phyloP scores from a whole-genome alignment of 768 basidiomycete species.

The Mycena filopes region DNA sequence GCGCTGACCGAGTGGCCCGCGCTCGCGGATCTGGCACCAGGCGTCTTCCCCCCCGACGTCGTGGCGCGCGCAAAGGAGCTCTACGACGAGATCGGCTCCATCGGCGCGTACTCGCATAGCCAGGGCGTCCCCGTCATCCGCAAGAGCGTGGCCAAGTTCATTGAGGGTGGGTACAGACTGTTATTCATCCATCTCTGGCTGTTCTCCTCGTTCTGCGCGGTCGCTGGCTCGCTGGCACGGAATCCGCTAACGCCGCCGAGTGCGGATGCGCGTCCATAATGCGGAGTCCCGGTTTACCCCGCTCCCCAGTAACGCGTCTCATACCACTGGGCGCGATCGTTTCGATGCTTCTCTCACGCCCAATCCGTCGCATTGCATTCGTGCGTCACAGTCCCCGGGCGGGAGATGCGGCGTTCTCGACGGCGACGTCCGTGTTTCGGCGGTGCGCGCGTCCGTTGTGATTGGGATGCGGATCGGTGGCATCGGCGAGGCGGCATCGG shows the following conservation, averaged over 20 bases:
- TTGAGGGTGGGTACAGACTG: conserved; percentile 68
- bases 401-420: no score
- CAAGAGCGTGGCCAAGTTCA: conserved; percentile 88
- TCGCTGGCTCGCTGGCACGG: no score
- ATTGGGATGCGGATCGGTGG: no score
- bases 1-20: conserved; percentile 93
- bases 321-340: neutral
- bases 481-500: no score
- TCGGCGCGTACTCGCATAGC: conserved; percentile 96
- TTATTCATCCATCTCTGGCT: neutral
- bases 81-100: conserved; percentile 86
- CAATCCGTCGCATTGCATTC: no score
- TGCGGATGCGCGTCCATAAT: no score
- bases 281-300: no score
- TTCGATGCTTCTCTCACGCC: neutral
- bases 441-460: no score
- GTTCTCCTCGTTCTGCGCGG: neutral
- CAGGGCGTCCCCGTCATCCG: conserved; percentile 93
- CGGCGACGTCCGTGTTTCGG: no score
- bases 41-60: conserved; percentile 88
- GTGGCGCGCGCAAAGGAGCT: conserved; percentile 85
- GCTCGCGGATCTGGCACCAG: conserved; percentile 77
- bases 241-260: no score
- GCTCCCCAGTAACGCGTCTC: neutral
- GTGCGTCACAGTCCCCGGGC: no score